These are phyloP conservation scores for Purpureocillium lavendulum DNA, from an alignment of 2,329 filamentous ascomycete species.

Conservation along the genomic window DNA sequence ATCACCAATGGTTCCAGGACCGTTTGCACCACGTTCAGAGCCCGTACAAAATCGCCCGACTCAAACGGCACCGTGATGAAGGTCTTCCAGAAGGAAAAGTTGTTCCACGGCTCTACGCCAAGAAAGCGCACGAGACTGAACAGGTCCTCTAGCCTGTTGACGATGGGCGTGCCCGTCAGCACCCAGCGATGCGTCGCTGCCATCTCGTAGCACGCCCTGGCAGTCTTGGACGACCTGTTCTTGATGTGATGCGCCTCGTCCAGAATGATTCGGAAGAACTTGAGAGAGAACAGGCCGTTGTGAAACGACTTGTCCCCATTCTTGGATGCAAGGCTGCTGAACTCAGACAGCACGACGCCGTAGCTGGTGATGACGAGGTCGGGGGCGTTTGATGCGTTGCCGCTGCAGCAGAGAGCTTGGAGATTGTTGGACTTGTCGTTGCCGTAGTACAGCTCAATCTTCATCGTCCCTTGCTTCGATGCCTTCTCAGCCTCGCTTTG, in stretches of 20 bases:
- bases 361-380: constrained; percentile 95
- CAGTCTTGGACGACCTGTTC: constrained; percentile 81
- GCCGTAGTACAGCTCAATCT: constrained; percentile 85
- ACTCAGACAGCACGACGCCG: constrained; percentile 85
- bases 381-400: constrained; percentile 67
- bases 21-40: constrained; percentile 93
- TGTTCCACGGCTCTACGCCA: constrained; percentile 93
- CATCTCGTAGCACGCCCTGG: constrained; percentile 89
- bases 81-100: constrained; percentile 98
- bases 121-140: constrained; percentile 91
- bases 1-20: constrained; percentile 94
- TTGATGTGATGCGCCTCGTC: constrained; percentile 97
- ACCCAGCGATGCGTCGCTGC: constrained; percentile 83
- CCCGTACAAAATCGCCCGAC: constrained; percentile 86
- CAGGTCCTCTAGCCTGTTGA: constrained; percentile 89
- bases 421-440: constrained; percentile 74
- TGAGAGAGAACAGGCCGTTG: constrained; percentile 77
- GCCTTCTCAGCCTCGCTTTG: constrained; percentile 90
- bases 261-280: constrained; percentile 91
- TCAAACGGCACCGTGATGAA: constrained; percentile 98
- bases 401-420: constrained; percentile 66
- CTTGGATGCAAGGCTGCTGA: constrained; percentile 56
- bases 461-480: constrained; percentile 74
- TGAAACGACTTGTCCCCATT: constrained; percentile 58
- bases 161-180: constrained; percentile 90